phyloP scores from a whole-genome alignment of 2,329 filamentous ascomycete genomes.

The Fusarium gaditjirri region DNA sequence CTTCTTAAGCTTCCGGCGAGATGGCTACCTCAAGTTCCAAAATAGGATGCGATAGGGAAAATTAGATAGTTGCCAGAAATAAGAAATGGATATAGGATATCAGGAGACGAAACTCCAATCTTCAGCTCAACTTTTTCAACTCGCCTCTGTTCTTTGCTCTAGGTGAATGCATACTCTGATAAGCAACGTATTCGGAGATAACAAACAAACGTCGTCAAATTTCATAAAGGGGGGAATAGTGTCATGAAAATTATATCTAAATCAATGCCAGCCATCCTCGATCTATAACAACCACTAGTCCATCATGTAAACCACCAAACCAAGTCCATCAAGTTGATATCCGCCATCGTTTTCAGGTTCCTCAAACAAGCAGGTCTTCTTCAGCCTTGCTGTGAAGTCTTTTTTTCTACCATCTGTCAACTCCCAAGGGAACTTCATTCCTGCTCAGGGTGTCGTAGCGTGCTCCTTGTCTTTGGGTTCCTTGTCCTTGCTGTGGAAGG shows the following conservation, averaged over 20 bases:
- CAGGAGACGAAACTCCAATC: constrained; percentile 11
- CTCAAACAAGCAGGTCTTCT: constrained; percentile 6
- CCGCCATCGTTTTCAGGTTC: constrained; percentile 1
- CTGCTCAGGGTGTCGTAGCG: not conserved
- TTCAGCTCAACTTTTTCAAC: not conserved
- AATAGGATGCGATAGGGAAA: not conserved
- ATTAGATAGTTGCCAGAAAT: constrained; percentile 29
- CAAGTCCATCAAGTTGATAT: not conserved
- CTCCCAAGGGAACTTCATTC: not conserved
- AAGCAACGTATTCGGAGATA: not conserved
- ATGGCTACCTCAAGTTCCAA: not conserved
- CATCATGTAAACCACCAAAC: constrained; percentile 3
- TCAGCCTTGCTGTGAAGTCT: not conserved
- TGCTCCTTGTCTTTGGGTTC: constrained; percentile 29
- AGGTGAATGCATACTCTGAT: not conserved
- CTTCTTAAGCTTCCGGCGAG: not conserved
- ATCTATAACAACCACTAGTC: constrained; percentile 25
- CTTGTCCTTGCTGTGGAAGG: constrained; percentile 22
- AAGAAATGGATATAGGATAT: constrained; percentile 19
- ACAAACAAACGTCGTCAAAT: constrained; percentile 11
- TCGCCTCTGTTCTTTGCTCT: not conserved
- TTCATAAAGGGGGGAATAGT: constrained; percentile 34
- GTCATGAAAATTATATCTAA: constrained; percentile 45
- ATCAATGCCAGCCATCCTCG: constrained; percentile 38
- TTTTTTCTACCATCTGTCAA: not conserved